Base-by-base conservation (phyloP, 805 yeast species). In the Ogataea trehalophila region DNA sequence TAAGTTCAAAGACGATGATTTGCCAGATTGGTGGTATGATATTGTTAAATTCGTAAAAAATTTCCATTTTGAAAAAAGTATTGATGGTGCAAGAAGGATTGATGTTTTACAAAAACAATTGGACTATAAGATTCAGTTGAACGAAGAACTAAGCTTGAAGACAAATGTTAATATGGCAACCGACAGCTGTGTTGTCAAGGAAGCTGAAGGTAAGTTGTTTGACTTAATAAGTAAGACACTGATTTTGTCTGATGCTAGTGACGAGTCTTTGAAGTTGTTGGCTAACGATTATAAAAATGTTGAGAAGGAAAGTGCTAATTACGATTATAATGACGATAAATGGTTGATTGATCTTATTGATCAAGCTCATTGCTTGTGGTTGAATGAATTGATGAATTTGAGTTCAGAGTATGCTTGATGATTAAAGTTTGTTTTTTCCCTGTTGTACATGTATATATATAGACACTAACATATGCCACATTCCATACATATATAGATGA, bases 41-140 rank as follows among this genome's bases (percentile, higher is more conserved):
- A 26, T 60, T 11, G 51, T 55, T 15, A 57, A 54, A 40, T 58
- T 43, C 43, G 42, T 58, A 7, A 42, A 56, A 8, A 40, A 51
- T 17, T 49, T 51, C 41, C 58, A 57, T 41, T 42, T 51, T 20
- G 38, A 29, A 3, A 37, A 49, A 11, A 51, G 60, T 3, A 49
- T 59, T 26, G 58, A 53, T 29, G 43, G 43, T 14, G 41, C 46
- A 42, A 39, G 60, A 37, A 45, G 61, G 33, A 31, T 44, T 9
- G 61, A 59, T 46, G 48, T 54, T 3, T 20, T 58, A 9, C 33
- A 51, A 11, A 54, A 50, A 22, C 51, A 50, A 39, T 33, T 59
- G 7, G 45, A 54, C 15, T 50, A 51, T 35, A 51, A 55, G 33
- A 18, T 55, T 17, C 31, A 46, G 18, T 16, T 41, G 18, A 41